These are phyloP conservation scores for Pythium monospermum DNA, from an alignment of 352 stramenopile genomes.

Conservation along the genomic window DNA sequence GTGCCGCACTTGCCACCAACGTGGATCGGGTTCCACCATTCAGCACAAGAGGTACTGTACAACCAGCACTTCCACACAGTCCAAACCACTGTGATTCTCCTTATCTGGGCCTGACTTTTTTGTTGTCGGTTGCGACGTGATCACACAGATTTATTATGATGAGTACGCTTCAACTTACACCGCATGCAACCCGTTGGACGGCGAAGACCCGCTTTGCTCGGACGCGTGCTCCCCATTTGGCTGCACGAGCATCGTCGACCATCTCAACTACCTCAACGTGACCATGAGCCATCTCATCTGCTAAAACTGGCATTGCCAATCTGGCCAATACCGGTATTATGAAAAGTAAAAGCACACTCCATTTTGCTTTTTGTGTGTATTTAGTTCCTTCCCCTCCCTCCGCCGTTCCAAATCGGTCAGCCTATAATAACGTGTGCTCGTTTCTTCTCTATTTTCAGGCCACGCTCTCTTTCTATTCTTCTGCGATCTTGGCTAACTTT, in stretches of 20 bases:
- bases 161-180: constrained; percentile 62
- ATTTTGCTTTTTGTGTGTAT: too few species aligned
- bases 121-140: too few species aligned
- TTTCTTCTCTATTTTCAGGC: constrained; percentile 16
- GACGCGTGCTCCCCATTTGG: constrained; percentile 67
- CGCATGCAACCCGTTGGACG: constrained; percentile 46
- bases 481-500: neutral
- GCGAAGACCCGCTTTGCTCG: constrained; percentile 66
- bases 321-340: too few species aligned
- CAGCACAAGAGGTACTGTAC: constrained; percentile 70
- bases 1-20: constrained; percentile 74
- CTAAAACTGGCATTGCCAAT: too few species aligned
- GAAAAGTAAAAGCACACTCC: too few species aligned
- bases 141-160: constrained; percentile 82
- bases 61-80: neutral
- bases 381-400: too few species aligned
- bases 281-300: constrained; percentile 86
- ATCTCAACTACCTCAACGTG: constrained; percentile 85
- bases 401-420: too few species aligned
- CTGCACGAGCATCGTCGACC: constrained; percentile 79
- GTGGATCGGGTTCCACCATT: constrained; percentile 74
- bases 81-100: neutral
- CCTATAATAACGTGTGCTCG: constrained; percentile 4
- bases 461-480: neutral
- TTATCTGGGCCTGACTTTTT: neutral